Conservation (phyloP, 1,284 basidiomycete genomes). For the Salmacisia buchloeana region DNA sequence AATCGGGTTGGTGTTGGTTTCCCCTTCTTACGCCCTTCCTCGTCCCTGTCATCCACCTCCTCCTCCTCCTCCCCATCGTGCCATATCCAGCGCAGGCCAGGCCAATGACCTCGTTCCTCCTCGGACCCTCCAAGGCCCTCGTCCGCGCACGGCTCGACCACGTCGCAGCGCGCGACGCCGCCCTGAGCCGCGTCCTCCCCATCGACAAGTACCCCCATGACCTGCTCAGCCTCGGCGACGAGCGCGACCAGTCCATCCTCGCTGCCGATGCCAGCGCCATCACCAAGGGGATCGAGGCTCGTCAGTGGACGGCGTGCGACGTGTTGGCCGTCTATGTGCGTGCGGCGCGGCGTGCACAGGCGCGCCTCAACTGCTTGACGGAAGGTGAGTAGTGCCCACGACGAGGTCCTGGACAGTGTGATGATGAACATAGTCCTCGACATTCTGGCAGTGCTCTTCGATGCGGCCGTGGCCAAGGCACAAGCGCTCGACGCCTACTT, state of each 20-base stretch:
- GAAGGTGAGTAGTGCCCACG: slow-evolving; percentile 57
- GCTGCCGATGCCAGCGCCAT: slow-evolving; percentile 27
- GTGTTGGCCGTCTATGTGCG: slow-evolving; percentile 70
- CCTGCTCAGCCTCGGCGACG: neutral
- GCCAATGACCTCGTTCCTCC: too few species aligned
- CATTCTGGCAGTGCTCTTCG: slow-evolving; percentile 55
- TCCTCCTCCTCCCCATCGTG: too few species aligned
- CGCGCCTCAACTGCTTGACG: slow-evolving; percentile 67
- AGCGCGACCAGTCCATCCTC: slow-evolving; percentile 30
- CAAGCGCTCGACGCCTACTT: slow-evolving; percentile 65
- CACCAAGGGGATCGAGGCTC: slow-evolving; percentile 25
- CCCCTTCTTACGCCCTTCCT: too few species aligned
- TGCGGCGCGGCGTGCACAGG: slow-evolving; percentile 63
- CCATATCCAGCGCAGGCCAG: too few species aligned
- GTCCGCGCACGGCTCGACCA: too few species aligned
- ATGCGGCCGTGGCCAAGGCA: slow-evolving; percentile 62
- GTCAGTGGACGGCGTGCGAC: slow-evolving; percentile 64
- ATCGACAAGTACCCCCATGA: neutral
- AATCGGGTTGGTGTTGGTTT: too few species aligned
- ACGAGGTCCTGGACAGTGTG: neutral
- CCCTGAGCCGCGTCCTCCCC: neutral
- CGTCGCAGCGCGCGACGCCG: neutral
- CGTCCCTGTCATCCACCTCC: too few species aligned
- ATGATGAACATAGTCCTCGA: neutral
- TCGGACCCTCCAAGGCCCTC: too few species aligned